These are phyloP conservation scores for Chrysoporthe austroafricana DNA, from an alignment of 2,329 filamentous ascomycete genomes.

Conservation along the genomic window DNA sequence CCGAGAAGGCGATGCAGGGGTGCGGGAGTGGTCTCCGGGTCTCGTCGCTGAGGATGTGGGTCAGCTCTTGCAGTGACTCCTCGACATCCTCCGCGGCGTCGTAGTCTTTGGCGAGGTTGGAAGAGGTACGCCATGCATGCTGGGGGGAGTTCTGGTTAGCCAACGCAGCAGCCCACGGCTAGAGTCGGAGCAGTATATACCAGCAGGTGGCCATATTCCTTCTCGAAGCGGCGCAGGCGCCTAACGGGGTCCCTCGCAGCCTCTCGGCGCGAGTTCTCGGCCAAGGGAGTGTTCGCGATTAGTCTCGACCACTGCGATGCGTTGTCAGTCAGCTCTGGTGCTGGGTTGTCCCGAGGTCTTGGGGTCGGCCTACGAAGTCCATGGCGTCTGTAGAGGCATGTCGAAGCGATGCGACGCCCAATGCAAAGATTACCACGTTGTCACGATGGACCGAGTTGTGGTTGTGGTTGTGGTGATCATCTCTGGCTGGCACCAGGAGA, in stretches of 20 bases:
- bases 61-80: constrained; percentile 65
- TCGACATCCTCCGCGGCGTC: constrained; percentile 67
- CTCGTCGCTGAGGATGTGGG: constrained; percentile 82
- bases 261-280: constrained; percentile 60
- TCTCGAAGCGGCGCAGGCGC: constrained; percentile 68
- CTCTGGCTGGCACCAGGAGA: not conserved
- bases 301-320: constrained; percentile 65
- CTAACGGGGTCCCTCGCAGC: constrained; percentile 65
- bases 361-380: constrained; percentile 29
- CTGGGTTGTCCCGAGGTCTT: not conserved
- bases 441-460: not conserved
- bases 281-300: constrained; percentile 64
- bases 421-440: not conserved
- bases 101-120: constrained; percentile 62
- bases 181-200: constrained; percentile 40
- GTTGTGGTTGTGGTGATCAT: not conserved
- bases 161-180: not conserved
- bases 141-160: constrained; percentile 33
- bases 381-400: constrained; percentile 29
- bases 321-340: constrained; percentile 24
- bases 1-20: constrained; percentile 86
- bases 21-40: constrained; percentile 86
- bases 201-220: constrained; percentile 66
- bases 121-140: constrained; percentile 65
- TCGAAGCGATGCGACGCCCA: constrained; percentile 23